phyloP scores from a whole-genome alignment of 805 yeast genomes.

The Starmera amethionina region DNA sequence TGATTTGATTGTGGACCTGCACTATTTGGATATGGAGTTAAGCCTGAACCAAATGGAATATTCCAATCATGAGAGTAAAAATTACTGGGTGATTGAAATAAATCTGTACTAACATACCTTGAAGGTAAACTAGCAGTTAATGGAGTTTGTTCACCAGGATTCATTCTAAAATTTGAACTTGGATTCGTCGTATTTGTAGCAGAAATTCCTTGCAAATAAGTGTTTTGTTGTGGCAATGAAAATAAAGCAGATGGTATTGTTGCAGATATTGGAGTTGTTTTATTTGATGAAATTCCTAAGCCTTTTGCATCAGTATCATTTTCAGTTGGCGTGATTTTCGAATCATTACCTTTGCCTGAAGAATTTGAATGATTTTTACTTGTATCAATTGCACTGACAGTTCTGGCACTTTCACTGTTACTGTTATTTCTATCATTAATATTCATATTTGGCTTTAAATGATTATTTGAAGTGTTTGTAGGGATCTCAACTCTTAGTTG shows the following conservation, averaged over 20 bases:
- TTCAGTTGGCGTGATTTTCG: slow-evolving; percentile 1
- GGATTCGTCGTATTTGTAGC: neutral
- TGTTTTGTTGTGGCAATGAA: slow-evolving; percentile 20
- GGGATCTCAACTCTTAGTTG: slow-evolving; percentile 18
- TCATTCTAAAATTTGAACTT: slow-evolving; percentile 12
- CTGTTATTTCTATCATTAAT: no score
- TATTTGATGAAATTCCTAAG: slow-evolving; percentile 9
- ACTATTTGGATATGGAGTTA: slow-evolving; percentile 27
- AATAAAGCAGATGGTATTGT: slow-evolving; percentile 23
- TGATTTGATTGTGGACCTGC: slow-evolving; percentile 9
- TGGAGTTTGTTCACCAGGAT: slow-evolving; percentile 57
- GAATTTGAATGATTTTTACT: slow-evolving; percentile 3
- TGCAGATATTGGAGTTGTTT: slow-evolving; percentile 22
- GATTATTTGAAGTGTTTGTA: neutral
- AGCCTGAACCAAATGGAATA: slow-evolving; percentile 32
- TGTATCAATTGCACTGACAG: slow-evolving; percentile 9
- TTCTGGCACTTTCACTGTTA: slow-evolving; percentile 1
- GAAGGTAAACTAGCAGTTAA: slow-evolving; percentile 61
- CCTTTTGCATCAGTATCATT: slow-evolving; percentile 7
- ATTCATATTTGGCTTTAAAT: no score
- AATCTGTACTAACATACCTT: slow-evolving; percentile 51
- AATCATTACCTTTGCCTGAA: slow-evolving; percentile 4
- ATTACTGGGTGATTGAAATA: slow-evolving; percentile 75
- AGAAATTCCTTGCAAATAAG: slow-evolving; percentile 11
- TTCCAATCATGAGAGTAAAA: slow-evolving; percentile 57